These are phyloP conservation scores for Beta vulgaris DNA, from an alignment of 148 eudicot genomes.

Conservation along the genomic window DNA sequence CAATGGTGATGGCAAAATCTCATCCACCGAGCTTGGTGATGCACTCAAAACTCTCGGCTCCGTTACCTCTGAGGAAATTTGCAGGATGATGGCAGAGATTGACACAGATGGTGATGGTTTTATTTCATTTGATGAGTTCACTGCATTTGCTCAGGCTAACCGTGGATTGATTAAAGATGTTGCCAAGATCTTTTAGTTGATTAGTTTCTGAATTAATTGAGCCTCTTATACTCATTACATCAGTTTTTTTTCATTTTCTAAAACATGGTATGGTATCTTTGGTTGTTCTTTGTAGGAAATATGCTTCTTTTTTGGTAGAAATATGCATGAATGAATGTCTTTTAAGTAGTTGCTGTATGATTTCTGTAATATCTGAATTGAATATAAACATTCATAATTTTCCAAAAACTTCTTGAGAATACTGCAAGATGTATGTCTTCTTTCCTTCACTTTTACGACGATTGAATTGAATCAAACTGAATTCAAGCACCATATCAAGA, in stretches of 20 bases:
- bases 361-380: not conserved
- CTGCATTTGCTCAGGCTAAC: constrained; percentile 56
- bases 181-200: constrained; percentile 69
- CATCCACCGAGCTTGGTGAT: constrained; percentile 73
- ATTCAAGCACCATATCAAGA: not conserved
- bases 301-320: not conserved
- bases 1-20: constrained; percentile 82
- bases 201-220: not conserved
- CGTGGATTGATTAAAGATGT: constrained; percentile 76
- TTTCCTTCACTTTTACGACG: not conserved
- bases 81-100: constrained; percentile 68
- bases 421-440: not conserved
- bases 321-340: not conserved
- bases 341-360: not conserved
- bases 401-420: too few species aligned
- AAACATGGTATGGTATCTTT: constrained; percentile 4
- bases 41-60: constrained; percentile 68
- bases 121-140: constrained; percentile 72
- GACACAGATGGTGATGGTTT: constrained; percentile 77
- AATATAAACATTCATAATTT: not conserved
- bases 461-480: too few species aligned
- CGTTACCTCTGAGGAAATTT: constrained; percentile 51
- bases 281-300: constrained; percentile 10
- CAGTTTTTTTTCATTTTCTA: not conserved
- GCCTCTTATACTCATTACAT: not conserved